Base-by-base conservation (phyloP, 768 basidiomycete species). In the Tricholoma hemisulphureum region DNA sequence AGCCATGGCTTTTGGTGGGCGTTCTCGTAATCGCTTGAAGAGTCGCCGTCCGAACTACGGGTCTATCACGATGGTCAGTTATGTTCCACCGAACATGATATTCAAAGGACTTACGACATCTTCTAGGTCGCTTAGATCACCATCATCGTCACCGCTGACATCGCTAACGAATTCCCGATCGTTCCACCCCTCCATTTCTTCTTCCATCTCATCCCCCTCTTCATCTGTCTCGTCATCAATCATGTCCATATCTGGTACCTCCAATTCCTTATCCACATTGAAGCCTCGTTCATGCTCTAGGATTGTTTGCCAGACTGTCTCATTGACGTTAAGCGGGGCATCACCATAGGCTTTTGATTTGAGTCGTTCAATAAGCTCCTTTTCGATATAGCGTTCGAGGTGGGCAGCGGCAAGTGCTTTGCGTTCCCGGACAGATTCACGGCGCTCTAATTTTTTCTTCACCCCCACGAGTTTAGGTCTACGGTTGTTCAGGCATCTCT, bases 271-370 rank as follows among this genome's bases (percentile, higher is more conserved):
- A 58, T 78, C 80, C 32, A 77, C 77, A 43, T 86, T 83, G 66
- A 55, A 78, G 75, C 80, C 77, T 63, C 84, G 82, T 65, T 97
- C 94, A 48, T 86, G 80, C 67, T 97, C 93, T 39, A 98, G 76
- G 53, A 99, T 88, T 2, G 91, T 87, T 62, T 87, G 85, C 97
- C 97, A 98, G 8, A 98, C 95, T 39, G 80, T 87, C 75, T 99
- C 97, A 73, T 99, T 98, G 57, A 99, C 95, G 72, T 99, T 98
- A 43, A 99, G 82, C 11, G 97, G 97, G 31, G 91, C 90, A 67
- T 98, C 96, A 41, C 97, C 96, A 68, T 99, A 98, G 16, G 96
- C 95, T 73, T 97, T 97, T 53, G 89, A 89, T 77, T 95, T 95
- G 18, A 99, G 82, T 16, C 97, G 91, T 65, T 96, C 94, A 48